Base-by-base conservation (phyloP, 1,284 basidiomycete species). In the Boletus hoseneyae region DNA sequence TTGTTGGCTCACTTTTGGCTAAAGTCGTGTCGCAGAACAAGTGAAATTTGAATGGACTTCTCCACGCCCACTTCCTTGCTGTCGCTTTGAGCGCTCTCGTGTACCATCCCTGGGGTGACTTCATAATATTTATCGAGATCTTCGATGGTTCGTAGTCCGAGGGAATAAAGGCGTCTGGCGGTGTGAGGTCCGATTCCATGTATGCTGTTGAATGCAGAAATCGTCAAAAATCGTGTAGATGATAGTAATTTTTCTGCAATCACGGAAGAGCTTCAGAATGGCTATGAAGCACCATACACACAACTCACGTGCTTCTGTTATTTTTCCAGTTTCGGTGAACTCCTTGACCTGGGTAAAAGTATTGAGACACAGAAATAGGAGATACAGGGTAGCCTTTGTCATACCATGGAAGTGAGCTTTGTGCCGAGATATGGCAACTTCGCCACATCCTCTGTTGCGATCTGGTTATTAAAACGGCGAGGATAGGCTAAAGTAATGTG, bases 121-220 rank as follows among this genome's bases (percentile, higher is more conserved):
- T 81, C 79, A 58, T 85, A 87, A 57, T 85, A 85, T 35, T 72
- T 66, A 51, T 84, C 78, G 36, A 90, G 71, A 56, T 89, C 82
- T 6, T 78, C 73, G 13, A 87, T 59, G 0, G 76, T 82, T 39
- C 82, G 76, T 39, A 87, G 65, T 4, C 83, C 82, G 23, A 76
- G 70, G 19, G 76, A 75, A 62, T 82, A 87, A 4, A 89, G 72
- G 33, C 74, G 69, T 6, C 80, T 76, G 4, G 87, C 85, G 3
- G 77, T 85, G n/a, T 70, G 66, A 0, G 86, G 73, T 7, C 88
- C 89, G 32, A 92, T 82, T 7, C 87, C 85, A 47, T 92, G 82
- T 51, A 91, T 69, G 2, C 75, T 72, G n/a, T 76, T 72, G 55
- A 92, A 86, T 0, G 71, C 60, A 0, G 75, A 74, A 3, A 90